A percentile compares a stretch with the other conserved stretches of the same genome.
These are phyloP conservation scores for Lachancea sp. DNA, from an alignment of 805 yeast genomes.

Conservation along the genomic window DNA sequence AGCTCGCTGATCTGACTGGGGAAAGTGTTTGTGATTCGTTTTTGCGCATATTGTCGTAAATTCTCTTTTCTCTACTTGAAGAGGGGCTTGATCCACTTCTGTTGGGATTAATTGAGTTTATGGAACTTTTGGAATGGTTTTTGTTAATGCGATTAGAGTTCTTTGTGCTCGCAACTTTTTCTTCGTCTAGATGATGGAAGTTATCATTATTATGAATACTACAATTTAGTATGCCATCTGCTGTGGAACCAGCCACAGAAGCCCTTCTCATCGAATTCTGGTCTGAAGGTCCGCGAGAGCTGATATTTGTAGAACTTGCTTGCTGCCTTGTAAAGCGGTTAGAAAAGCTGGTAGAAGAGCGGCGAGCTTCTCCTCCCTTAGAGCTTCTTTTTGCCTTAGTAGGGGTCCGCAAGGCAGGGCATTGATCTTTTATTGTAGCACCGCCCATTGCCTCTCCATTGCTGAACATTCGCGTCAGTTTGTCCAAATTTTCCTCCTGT, in stretches of 20 bases:
- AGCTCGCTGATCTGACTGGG: neutral
- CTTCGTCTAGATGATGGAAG: neutral
- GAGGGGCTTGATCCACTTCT: neutral
- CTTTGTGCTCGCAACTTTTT: neutral
- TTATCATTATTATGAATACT: too few species aligned
- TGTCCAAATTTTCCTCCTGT: neutral
- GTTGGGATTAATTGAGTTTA: neutral
- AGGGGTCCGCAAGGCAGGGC: neutral
- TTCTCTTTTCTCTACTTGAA: neutral
- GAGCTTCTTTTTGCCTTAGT: neutral
- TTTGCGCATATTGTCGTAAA: neutral
- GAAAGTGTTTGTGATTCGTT: neutral
- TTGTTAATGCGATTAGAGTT: neutral
- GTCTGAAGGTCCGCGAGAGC: neutral
- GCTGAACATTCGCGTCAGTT: neutral
- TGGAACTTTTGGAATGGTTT: neutral
- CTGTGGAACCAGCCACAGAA: too few species aligned
- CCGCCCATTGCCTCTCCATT: neutral
- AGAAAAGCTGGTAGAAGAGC: neutral
- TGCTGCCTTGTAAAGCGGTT: neutral
- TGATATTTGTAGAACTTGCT: neutral
- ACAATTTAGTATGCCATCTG: too few species aligned
- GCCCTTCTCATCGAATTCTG: neutral
- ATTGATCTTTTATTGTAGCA: neutral
- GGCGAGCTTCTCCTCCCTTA: neutral